Evolutionary conservation across 1,284 basidiomycete genomes (phyloP).

Genomic region (Ustilago sp.): DNA sequence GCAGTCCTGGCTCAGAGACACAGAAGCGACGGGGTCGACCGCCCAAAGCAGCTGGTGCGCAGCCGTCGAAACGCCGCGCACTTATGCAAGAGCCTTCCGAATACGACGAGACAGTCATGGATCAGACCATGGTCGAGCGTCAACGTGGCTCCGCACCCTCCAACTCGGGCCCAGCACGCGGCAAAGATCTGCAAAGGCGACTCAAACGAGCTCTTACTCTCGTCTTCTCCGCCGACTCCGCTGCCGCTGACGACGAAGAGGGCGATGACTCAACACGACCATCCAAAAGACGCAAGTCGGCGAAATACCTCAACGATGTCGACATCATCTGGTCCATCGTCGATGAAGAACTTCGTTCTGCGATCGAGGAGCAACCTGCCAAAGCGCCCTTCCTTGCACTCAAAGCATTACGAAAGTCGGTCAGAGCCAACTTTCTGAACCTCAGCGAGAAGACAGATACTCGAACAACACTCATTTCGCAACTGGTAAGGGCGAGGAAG

Average conservation of each 20-base stretch:
- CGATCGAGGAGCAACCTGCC: conserved; percentile 49
- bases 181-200: conserved; percentile 39
- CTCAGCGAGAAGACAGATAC: conserved; percentile 47
- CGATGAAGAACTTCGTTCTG: conserved; percentile 43
- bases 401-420: conserved; percentile 39
- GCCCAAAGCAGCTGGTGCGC: conserved; percentile 17
- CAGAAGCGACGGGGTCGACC: conserved; percentile 18
- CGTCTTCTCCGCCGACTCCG: conserved; percentile 32
- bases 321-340: conserved; percentile 53
- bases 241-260: conserved; percentile 12
- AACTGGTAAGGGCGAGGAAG: conserved; percentile 35
- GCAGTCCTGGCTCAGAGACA: conserved; percentile 28
- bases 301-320: conserved; percentile 49
- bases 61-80: conserved; percentile 13
- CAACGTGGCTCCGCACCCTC: conserved; percentile 11
- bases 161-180: conserved; percentile 2
- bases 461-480: conserved; percentile 41
- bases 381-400: conserved; percentile 46
- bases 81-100: conserved; percentile 27
- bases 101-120: conserved; percentile 35
- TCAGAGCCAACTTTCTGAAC: conserved; percentile 33
- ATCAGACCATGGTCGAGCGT: conserved; percentile 39
- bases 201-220: conserved; percentile 45
- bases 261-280: conserved; percentile 10
- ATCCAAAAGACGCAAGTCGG: conserved; percentile 37